These are phyloP conservation scores for Rhodotorula sp. DNA, from an alignment of 1,284 basidiomycete genomes.

Conservation along the genomic window DNA sequence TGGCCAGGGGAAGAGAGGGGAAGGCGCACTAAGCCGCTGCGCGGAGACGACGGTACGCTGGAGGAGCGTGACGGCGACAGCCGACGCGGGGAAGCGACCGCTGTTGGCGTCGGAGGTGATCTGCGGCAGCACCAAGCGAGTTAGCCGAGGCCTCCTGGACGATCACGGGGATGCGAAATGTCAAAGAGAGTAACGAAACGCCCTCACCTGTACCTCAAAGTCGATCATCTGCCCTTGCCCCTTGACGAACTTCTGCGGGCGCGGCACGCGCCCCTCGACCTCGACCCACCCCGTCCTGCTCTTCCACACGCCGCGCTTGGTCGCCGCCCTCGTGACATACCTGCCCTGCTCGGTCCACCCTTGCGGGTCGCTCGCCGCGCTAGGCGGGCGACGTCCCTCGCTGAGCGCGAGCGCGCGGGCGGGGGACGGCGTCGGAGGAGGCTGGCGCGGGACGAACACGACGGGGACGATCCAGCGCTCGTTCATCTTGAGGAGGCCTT, in stretches of 20 bases:
- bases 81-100: conserved; percentile 12
- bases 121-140: neutral
- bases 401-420: conserved; percentile 13
- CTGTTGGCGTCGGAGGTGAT: conserved; percentile 28
- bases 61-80: conserved; percentile 24
- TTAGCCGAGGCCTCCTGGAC: neutral
- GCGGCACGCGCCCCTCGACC: conserved; percentile 13
- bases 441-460: conserved; percentile 36
- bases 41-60: conserved; percentile 32
- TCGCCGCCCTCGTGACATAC: conserved; percentile 6
- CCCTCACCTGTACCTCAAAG: conserved; percentile 17
- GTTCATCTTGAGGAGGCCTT: conserved; percentile 39
- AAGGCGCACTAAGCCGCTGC: conserved; percentile 25
- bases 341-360: conserved; percentile 35
- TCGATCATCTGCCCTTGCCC: conserved; percentile 25
- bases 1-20: neutral
- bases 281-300: conserved; percentile 16
- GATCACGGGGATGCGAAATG: no score
- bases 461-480: conserved; percentile 39
- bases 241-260: conserved; percentile 17
- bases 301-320: conserved; percentile 5
- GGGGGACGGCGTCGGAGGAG: conserved; percentile 12
- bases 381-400: neutral
- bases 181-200: neutral
- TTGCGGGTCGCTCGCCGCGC: conserved; percentile 15